Conservation (phyloP, 1,139 yeast species). For the Geotrichum restrictum region DNA sequence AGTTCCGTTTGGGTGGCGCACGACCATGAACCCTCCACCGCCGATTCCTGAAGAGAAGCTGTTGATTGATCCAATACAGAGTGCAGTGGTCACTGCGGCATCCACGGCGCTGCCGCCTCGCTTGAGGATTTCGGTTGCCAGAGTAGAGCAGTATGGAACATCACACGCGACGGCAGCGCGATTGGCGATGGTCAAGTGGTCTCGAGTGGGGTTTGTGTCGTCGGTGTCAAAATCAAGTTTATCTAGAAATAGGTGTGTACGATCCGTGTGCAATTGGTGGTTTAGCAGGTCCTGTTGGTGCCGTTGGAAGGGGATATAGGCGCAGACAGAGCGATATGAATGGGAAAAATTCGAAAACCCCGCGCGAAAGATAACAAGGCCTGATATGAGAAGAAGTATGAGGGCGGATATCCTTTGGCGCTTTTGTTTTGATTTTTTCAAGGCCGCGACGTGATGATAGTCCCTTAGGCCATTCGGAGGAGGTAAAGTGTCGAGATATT, state of each 20-base stretch:
- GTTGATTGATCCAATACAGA: conserved; percentile 81
- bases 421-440: not conserved
- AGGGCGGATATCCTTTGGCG: not conserved
- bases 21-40: conserved; percentile 79
- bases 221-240: not conserved
- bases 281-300: too few species aligned
- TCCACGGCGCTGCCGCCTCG: conserved; percentile 81
- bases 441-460: not conserved
- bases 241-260: not conserved
- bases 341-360: not conserved
- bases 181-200: conserved; percentile 35
- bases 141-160: conserved; percentile 61
- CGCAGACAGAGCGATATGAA: not conserved
- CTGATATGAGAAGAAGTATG: not conserved
- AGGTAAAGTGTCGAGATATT: not conserved
- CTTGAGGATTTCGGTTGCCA: conserved; percentile 59
- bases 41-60: conserved; percentile 89
- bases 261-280: not conserved
- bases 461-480: not conserved
- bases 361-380: not conserved
- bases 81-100: conserved; percentile 82
- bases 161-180: conserved; percentile 68
- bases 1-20: conserved; percentile 45
- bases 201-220: conserved; percentile 36
- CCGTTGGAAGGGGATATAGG: not conserved